Conservation (phyloP, 1,284 basidiomycete genomes). For the Rhodotorula sp. region DNA sequence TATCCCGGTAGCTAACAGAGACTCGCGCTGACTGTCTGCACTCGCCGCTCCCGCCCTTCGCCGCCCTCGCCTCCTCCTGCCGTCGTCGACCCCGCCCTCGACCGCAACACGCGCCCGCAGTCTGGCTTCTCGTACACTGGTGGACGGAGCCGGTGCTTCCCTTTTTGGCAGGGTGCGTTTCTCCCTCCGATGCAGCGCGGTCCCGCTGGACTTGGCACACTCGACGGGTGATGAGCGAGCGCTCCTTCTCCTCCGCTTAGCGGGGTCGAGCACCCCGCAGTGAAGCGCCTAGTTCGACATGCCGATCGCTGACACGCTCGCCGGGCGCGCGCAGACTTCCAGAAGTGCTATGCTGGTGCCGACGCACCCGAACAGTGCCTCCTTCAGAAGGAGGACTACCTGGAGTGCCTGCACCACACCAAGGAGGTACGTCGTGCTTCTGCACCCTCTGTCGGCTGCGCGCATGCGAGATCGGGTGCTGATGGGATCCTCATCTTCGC, state of each 20-base stretch:
- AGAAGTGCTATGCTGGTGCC: constrained; percentile 82
- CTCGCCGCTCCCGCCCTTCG: neutral
- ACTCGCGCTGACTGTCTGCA: no score
- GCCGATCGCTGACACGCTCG: neutral
- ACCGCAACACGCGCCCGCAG: constrained; percentile 47
- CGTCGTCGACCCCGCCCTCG: neutral
- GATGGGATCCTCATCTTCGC: no score
- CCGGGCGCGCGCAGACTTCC: constrained; percentile 49
- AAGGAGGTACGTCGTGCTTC: constrained; percentile 69
- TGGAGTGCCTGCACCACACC: constrained; percentile 88
- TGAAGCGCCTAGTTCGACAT: neutral
- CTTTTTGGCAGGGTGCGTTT: constrained; percentile 75
- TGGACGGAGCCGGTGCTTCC: constrained; percentile 83
- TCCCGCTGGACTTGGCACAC: no score
- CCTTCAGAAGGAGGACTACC: constrained; percentile 78
- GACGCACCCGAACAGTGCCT: constrained; percentile 75
- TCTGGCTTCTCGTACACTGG: constrained; percentile 68
- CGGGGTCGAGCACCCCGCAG: no score
- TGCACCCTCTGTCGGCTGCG: neutral
- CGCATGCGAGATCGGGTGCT: no score
- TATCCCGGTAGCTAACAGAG: no score
- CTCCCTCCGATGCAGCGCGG: no score
- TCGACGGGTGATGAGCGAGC: no score
- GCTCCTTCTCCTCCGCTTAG: no score
- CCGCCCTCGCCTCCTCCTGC: neutral